Conservation (phyloP, 2,329 filamentous ascomycete genomes). For the Diaporthe sp. region DNA sequence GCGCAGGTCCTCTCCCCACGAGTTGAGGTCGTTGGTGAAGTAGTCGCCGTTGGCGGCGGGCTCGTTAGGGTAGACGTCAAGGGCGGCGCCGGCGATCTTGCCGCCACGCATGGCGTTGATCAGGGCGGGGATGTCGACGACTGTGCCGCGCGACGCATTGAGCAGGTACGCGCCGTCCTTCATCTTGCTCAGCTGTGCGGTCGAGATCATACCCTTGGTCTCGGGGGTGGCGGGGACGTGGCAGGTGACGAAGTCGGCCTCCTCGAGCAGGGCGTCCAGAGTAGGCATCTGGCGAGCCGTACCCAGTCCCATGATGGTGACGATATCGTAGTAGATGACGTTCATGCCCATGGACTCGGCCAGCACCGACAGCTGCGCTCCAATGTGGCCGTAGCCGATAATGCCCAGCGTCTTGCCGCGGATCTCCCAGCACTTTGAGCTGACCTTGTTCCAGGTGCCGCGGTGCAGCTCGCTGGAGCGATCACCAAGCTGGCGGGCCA, state of each 20-base stretch:
- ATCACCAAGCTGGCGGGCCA: constrained; percentile 93
- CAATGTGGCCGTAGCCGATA: constrained; percentile 97
- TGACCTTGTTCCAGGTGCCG: constrained; percentile 98
- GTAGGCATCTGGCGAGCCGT: constrained; percentile 86
- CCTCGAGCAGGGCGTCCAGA: constrained; percentile 80
- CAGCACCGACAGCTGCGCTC: constrained; percentile 93
- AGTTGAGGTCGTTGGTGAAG: constrained; percentile 87
- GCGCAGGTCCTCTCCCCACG: constrained; percentile 88
- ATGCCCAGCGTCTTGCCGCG: constrained; percentile 97
- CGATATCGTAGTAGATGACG: constrained; percentile 96
- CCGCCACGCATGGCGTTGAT: constrained; percentile 88
- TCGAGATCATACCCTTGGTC: constrained; percentile 93
- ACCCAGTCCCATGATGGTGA: constrained; percentile 95
- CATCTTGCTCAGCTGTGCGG: constrained; percentile 86
- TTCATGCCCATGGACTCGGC: constrained; percentile 98
- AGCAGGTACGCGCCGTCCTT: constrained; percentile 94
- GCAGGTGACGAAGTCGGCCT: constrained; percentile 92
- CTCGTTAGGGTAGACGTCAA: constrained; percentile 96
- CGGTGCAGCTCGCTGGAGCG: constrained; percentile 94
- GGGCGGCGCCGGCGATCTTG: constrained; percentile 92
- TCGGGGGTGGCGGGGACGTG: constrained; percentile 96
- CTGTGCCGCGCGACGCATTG: constrained; percentile 93
- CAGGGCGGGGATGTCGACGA: constrained; percentile 93
- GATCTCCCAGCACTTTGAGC: constrained; percentile 96
- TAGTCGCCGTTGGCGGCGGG: constrained; percentile 95